Base-by-base conservation (phyloP, 371 early-diverging fungal species). In the Actinomortierella wolfii region DNA sequence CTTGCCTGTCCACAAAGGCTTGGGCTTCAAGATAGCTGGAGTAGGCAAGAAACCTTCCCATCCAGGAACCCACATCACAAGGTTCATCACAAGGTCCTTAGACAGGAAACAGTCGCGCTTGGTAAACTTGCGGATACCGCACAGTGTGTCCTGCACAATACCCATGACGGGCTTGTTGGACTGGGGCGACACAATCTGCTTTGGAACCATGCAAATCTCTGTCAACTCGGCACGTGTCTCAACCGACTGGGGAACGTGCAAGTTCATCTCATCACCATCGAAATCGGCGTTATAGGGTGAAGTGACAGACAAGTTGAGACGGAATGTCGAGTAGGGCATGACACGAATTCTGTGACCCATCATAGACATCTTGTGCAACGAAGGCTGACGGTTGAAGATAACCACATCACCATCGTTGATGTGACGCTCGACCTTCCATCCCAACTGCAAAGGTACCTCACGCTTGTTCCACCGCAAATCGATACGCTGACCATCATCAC, bases 181-280 rank as follows among this genome's bases (percentile, higher is more conserved):
- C 78, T 99, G 99, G 2, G 99, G 99, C 26, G 98, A 95, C 3
- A 99, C 89, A 71, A 99, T 97, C 81, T 99, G 98, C 69, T 92
- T 94, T 11, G 98, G 95, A 1, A 99, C 99, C 93, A 96, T 94
- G 78, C 96, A 95, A 47, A 99, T 87, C 81, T 97, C 95, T 61
- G 85, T 85, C 42, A 99, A 83, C 81, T 99, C 99, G 15, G 99
- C 96, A 48, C 92, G 90, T 7, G 98, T 91, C 78, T 96, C 97
- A 61, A 91, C 82, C 11, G 93, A 93, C 78, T 99, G 99, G 28
- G 99, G 99, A 26, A 99, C 96, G 79, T 99, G 99, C 81, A 99
- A 79, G 80, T 99, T 99, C 99, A 99, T 99, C 81, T 99, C 99
- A 79, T 99, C 99, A 56, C 99, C 99, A 79, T 99, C 99, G 82